Conservation (phyloP, 805 yeast genomes). For the Hanseniaspora mollemarum region DNA sequence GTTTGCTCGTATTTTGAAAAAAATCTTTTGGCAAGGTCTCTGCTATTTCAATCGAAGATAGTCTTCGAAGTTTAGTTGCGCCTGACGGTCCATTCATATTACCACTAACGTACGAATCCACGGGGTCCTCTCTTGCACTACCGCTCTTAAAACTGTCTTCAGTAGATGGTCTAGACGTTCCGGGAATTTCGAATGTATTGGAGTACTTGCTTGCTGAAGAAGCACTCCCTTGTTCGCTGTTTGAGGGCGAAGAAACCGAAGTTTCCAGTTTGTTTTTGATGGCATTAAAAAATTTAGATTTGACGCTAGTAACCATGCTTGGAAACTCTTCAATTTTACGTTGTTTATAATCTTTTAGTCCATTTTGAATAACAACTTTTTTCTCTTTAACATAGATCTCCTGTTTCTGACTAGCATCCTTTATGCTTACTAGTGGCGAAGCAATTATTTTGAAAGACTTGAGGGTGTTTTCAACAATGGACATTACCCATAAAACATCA, state of each 20-base stretch:
- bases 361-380: background rate
- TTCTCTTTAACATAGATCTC: background rate
- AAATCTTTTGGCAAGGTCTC: conserved; percentile 9
- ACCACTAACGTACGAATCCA: background rate
- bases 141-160: background rate
- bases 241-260: background rate
- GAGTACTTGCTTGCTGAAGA: too few species aligned
- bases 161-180: background rate
- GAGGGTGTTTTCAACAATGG: background rate
- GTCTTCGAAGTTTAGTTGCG: background rate
- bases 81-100: background rate
- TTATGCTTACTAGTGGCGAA: background rate
- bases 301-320: background rate
- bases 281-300: background rate
- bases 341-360: background rate
- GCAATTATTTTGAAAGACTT: background rate
- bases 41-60: conserved; percentile 12
- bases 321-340: background rate
- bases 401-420: background rate
- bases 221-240: too few species aligned
- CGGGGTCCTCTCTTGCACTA: background rate
- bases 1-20: conserved; percentile 8
- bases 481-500: conserved; percentile 1
- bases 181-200: too few species aligned
- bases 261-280: background rate